These are phyloP conservation scores for sweet orange (Citrus sinensis) DNA, from an alignment of 345 rosid species.

Conservation along the genomic window DVS_A1.0 CM039161.1:19411001-19411500, in stretches of 20 bases:
- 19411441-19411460: constrained; percentile 98
- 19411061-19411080: constrained; percentile 37
- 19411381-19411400: not conserved
- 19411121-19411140: constrained; percentile 78
- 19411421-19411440: constrained; percentile 32
- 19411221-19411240: not conserved
- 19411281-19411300: not conserved
- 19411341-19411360: not conserved
- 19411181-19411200: not conserved
- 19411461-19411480: constrained; percentile 98
- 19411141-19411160: constrained; percentile 80
- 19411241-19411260: not conserved
- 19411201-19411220: not conserved
- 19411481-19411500: constrained; percentile 92
- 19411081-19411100: constrained; percentile 76
- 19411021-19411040: constrained; percentile 97
- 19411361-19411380: not conserved
- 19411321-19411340: not conserved
- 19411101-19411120: constrained; percentile 63
- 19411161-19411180: not conserved
- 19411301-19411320: not conserved
- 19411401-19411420: constrained; percentile 7
- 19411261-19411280: not conserved
- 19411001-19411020: constrained; percentile 82
- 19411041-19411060: constrained; percentile 86